Percentiles rank a stretch among this genome's conserved stretches.
Evolutionary conservation across 345 rosid species (phyloP).

Genomic region (Brassica juncea): DNA sequence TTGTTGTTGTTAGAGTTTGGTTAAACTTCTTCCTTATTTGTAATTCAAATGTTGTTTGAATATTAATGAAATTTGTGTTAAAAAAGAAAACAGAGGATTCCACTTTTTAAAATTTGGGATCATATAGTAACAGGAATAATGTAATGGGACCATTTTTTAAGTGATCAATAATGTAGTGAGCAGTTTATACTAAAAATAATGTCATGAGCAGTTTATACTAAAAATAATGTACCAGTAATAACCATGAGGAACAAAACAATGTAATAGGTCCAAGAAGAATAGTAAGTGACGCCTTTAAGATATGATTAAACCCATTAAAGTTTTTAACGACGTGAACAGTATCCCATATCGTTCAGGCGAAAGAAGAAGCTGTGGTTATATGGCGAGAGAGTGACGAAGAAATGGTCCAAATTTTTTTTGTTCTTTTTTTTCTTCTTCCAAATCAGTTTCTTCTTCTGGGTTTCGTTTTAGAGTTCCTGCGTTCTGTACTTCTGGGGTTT

Average conservation of each 20-base stretch:
- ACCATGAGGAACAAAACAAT: not conserved
- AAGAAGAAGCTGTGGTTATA: not conserved
- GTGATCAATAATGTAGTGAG: not conserved
- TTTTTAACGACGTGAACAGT: not conserved
- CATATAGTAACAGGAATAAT: not conserved
- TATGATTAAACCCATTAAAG: not conserved
- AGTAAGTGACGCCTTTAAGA: not conserved
- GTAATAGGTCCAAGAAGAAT: not conserved
- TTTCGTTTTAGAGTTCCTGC: not conserved
- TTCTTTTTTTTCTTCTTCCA: too few relatives aligned
- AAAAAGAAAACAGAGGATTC: too few relatives aligned
- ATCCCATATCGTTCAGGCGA: conserved; percentile 6
- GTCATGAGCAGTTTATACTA: too few relatives aligned
- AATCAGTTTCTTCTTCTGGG: not conserved
- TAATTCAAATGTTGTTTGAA: too few relatives aligned
- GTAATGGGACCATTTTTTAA: too few relatives aligned
- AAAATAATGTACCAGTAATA: too few relatives aligned
- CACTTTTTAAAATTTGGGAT: not conserved
- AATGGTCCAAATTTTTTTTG: conserved; percentile 22
- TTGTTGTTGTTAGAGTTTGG: too few relatives aligned
- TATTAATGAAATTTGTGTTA: too few relatives aligned
- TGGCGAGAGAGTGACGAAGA: not conserved
- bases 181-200: not conserved
- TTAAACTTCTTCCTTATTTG: too few relatives aligned
- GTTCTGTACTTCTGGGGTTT: not conserved